phyloP scores from a whole-genome alignment of 148 eudicot genomes.

The Pharnaceum exiguum region DNA sequence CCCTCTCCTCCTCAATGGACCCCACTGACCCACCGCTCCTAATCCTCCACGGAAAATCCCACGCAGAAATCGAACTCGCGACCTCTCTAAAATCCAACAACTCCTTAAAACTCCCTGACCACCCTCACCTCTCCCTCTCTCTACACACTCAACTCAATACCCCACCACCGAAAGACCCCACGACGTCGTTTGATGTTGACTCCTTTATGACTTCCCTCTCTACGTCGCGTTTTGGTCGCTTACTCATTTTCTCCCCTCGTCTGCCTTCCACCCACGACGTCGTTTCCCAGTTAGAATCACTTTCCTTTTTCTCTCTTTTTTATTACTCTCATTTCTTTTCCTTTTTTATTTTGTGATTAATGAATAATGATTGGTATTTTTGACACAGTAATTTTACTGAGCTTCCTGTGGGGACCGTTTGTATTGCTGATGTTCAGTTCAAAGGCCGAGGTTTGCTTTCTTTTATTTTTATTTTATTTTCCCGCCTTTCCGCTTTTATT shows the following conservation, averaged over 20 bases:
- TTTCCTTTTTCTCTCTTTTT: not conserved
- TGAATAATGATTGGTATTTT: not conserved
- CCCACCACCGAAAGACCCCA: conserved; percentile 8
- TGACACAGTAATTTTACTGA: conserved; percentile 60
- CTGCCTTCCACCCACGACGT: conserved; percentile 79
- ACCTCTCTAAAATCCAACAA: conserved; percentile 28
- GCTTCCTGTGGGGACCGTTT: conserved; percentile 73
- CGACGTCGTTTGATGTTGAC: conserved; percentile 32
- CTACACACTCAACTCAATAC: conserved; percentile 39
- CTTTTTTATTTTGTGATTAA: not conserved
- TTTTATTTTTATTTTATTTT: not conserved
- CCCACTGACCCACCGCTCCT: conserved; percentile 19
- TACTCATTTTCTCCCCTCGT: conserved; percentile 69
- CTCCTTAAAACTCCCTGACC: conserved; percentile 43
- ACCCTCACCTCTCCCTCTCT: conserved; percentile 24
- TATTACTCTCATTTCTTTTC: not conserved
- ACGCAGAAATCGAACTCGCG: conserved; percentile 45
- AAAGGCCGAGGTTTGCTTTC: conserved; percentile 71
- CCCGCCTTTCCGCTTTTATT: not conserved
- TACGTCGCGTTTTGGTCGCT: conserved; percentile 58
- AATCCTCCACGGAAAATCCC: conserved; percentile 59
- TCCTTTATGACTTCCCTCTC: conserved; percentile 43
- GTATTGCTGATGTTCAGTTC: conserved; percentile 82
- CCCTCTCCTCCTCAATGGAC: conserved; percentile 34
- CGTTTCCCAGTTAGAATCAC: conserved; percentile 52